A percentile compares a stretch with the other conserved stretches of the same genome.
Evolutionary conservation across 805 yeast species (phyloP).

Genomic region (Dipodascopsis uninucleata): DNA sequence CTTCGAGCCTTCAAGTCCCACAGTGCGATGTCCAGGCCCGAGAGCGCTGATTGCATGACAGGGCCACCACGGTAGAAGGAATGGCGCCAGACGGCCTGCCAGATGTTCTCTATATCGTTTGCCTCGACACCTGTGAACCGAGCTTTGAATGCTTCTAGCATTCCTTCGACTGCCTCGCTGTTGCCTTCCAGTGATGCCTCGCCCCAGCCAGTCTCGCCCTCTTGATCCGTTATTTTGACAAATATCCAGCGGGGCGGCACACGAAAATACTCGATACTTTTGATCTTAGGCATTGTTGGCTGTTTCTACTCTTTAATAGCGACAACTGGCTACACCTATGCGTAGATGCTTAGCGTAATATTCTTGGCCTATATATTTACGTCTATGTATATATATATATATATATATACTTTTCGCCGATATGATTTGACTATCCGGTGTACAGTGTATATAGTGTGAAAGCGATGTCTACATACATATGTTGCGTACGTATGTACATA

Average conservation of each 20-base stretch:
- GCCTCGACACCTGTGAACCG: conserved; percentile 33
- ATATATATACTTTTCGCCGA: no score
- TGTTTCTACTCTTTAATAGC: no score
- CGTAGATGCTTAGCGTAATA: no score
- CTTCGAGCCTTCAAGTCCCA: conserved; percentile 34
- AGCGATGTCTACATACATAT: no score
- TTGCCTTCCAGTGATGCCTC: conserved; percentile 33
- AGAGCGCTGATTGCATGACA: conserved; percentile 33
- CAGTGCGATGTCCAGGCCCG: conserved; percentile 34
- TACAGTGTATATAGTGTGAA: no score
- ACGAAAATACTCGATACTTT: conserved; percentile 30
- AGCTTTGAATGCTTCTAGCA: conserved; percentile 31
- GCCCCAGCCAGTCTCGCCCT: conserved; percentile 32
- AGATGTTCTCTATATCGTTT: conserved; percentile 31
- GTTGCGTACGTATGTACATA: no score
- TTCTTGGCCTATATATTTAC: no score
- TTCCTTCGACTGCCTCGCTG: conserved; percentile 33
- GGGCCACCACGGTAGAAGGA: conserved; percentile 34
- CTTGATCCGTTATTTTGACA: conserved; percentile 29
- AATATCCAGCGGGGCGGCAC: conserved; percentile 32
- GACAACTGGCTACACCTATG: no score
- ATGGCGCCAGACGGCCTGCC: conserved; percentile 31
- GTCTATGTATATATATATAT: no score
- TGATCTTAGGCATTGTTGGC: conserved; percentile 16
- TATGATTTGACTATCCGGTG: no score